Conservation (phyloP, 1,284 basidiomycete species). For the Hypsizygus ulmarius region DNA sequence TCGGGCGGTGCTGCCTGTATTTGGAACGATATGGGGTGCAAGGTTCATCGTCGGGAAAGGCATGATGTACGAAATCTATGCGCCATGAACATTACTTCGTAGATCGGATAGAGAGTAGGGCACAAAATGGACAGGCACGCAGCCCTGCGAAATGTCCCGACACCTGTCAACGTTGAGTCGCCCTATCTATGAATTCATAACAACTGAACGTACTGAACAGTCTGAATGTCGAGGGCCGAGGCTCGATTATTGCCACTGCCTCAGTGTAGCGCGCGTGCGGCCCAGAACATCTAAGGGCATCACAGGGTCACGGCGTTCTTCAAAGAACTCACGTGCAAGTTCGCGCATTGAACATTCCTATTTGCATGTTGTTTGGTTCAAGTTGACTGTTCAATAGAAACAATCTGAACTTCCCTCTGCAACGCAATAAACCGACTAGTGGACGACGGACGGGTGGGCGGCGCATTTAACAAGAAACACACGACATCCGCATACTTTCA, state of each 20-base stretch:
- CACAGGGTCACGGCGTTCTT: constrained; percentile 9
- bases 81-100: background rate
- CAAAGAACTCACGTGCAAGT: constrained; percentile 26
- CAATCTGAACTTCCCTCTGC: constrained; percentile 4
- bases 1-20: constrained; percentile 52
- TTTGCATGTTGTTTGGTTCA: constrained; percentile 43
- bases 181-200: too few relatives aligned
- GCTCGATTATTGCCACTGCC: too few relatives aligned
- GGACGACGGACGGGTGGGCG: constrained; percentile 17
- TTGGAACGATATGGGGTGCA: constrained; percentile 32
- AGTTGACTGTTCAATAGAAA: constrained; percentile 36
- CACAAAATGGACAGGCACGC: too few relatives aligned
- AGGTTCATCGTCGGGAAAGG: constrained; percentile 1
- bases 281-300: too few relatives aligned
- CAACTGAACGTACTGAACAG: too few relatives aligned
- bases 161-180: background rate
- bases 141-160: too few relatives aligned
- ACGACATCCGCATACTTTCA: constrained; percentile 16
- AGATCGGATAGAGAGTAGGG: too few relatives aligned
- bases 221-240: too few relatives aligned
- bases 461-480: constrained; percentile 12
- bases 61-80: background rate
- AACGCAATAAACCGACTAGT: constrained; percentile 12
- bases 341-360: constrained; percentile 20
- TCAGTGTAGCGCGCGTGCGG: too few relatives aligned